Percentiles rank a stretch among this genome's conserved stretches.
Evolutionary conservation across 768 basidiomycete genomes (phyloP).

Genomic region (Termitomyces sp.): DNA sequence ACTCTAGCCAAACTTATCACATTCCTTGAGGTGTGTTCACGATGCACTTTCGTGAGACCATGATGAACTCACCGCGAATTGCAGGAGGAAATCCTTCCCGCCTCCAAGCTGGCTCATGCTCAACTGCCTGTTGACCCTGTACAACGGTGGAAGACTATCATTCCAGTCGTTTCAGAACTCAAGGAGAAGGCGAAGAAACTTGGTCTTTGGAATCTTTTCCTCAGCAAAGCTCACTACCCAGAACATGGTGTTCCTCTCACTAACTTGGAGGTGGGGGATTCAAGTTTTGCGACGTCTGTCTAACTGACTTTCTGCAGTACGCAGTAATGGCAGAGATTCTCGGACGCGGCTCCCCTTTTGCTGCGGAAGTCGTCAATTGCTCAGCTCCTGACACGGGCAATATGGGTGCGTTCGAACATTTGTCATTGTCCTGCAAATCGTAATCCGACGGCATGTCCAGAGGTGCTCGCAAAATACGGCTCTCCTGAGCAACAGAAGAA

Average conservation of each 20-base stretch:
- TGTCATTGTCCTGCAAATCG: background rate
- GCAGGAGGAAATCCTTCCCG: conserved; percentile 88
- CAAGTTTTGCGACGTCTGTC: background rate
- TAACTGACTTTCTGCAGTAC: conserved; percentile 52
- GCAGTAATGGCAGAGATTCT: conserved; percentile 97
- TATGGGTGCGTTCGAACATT: conserved; percentile 65
- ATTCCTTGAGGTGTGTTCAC: conserved; percentile 71
- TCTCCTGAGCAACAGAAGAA: conserved; percentile 85
- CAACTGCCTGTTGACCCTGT: conserved; percentile 77
- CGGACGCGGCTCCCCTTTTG: conserved; percentile 79
- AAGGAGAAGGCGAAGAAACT: conserved; percentile 84
- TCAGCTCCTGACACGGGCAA: conserved; percentile 97
- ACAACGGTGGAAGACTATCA: conserved; percentile 80
- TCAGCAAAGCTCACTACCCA: conserved; percentile 93
- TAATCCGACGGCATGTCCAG: conserved; percentile 38
- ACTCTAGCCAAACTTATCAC: conserved; percentile 77
- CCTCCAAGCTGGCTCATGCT: conserved; percentile 70
- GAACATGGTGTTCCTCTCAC: conserved; percentile 85
- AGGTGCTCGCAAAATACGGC: conserved; percentile 97
- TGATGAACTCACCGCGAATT: background rate
- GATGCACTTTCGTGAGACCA: background rate
- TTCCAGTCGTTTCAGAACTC: conserved; percentile 79
- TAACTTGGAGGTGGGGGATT: conserved; percentile 77
- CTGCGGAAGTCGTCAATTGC: conserved; percentile 88
- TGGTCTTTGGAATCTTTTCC: conserved; percentile 96